phyloP scores from a whole-genome alignment of 257 asterid species.

The Pogostemon cablin region DNA sequence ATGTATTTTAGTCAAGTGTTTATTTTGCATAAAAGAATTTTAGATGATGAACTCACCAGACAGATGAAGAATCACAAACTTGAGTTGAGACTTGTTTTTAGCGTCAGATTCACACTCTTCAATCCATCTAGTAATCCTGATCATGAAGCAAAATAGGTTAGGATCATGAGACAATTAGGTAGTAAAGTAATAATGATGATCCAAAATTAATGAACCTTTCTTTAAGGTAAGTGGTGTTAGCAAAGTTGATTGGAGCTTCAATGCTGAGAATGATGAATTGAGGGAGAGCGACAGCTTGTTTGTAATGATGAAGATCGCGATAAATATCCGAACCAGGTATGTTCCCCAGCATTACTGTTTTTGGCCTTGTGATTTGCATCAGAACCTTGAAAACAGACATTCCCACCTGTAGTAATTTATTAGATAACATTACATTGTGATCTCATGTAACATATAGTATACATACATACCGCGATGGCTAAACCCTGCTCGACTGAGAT shows the following conservation, averaged over 20 bases:
- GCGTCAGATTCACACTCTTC: constrained; percentile 58
- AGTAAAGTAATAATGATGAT: too few species aligned
- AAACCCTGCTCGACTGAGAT: constrained; percentile 81
- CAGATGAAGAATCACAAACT: constrained; percentile 67
- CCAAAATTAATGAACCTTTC: constrained; percentile 56
- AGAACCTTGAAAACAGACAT: constrained; percentile 71
- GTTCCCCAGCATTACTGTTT: constrained; percentile 71
- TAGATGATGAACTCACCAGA: constrained; percentile 52
- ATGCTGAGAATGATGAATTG: constrained; percentile 68
- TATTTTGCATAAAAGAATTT: background rate
- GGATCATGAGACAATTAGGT: too few species aligned
- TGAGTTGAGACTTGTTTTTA: constrained; percentile 44
- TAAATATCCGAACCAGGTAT: constrained; percentile 76
- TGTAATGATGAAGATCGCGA: constrained; percentile 71
- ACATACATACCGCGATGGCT: constrained; percentile 64
- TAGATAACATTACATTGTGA: too few species aligned
- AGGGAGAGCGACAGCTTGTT: constrained; percentile 62
- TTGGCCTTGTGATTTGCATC: constrained; percentile 82
- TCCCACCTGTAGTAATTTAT: constrained; percentile 53
- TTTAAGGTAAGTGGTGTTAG: constrained; percentile 76
- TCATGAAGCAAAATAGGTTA: background rate
- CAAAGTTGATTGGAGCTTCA: constrained; percentile 89
- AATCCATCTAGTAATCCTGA: constrained; percentile 81
- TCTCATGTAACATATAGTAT: too few species aligned
- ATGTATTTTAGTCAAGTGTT: too few species aligned